These are phyloP conservation scores for Mortierella alpina DNA, from an alignment of 192 early-diverging fungal species.

Conservation along the genomic window DNA sequence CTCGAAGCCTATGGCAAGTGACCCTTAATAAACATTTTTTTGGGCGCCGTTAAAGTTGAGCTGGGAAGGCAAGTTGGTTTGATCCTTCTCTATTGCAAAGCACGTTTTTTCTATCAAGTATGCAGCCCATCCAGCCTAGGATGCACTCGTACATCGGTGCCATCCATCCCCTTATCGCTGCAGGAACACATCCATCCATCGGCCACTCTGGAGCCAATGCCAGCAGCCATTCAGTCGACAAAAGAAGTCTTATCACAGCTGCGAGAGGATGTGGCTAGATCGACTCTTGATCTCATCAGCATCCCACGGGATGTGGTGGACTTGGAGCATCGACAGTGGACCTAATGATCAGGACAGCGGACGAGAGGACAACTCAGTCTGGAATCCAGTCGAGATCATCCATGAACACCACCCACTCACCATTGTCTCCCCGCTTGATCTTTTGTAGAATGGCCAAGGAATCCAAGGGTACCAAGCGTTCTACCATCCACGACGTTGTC, in stretches of 20 bases:
- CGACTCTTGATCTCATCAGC: too few relatives aligned
- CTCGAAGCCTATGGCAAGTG: too few relatives aligned
- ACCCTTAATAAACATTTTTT: too few relatives aligned
- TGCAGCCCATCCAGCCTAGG: not conserved
- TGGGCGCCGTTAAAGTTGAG: too few relatives aligned
- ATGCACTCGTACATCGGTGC: not conserved
- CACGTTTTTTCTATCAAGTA: slow-evolving; percentile 1
- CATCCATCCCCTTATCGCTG: not conserved
- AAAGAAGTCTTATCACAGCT: too few relatives aligned
- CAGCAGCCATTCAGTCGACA: too few relatives aligned
- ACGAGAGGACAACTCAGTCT: not conserved
- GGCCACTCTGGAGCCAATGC: too few relatives aligned
- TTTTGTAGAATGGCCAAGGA: slow-evolving; percentile 78
- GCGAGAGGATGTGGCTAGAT: too few relatives aligned
- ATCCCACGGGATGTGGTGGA: too few relatives aligned
- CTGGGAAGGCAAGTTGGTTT: not conserved
- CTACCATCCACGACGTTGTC: slow-evolving; percentile 76
- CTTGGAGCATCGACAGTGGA: too few relatives aligned
- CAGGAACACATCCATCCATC: not conserved
- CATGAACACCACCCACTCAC: not conserved
- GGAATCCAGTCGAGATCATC: too few relatives aligned
- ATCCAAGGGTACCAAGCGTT: slow-evolving; percentile 80
- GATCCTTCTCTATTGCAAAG: slow-evolving; percentile 24
- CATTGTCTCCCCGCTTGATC: not conserved
- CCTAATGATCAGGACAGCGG: not conserved